These are phyloP conservation scores for Aspergillus campestris DNA, from an alignment of 495 filamentous ascomycete genomes.

Conservation along the genomic window DNA sequence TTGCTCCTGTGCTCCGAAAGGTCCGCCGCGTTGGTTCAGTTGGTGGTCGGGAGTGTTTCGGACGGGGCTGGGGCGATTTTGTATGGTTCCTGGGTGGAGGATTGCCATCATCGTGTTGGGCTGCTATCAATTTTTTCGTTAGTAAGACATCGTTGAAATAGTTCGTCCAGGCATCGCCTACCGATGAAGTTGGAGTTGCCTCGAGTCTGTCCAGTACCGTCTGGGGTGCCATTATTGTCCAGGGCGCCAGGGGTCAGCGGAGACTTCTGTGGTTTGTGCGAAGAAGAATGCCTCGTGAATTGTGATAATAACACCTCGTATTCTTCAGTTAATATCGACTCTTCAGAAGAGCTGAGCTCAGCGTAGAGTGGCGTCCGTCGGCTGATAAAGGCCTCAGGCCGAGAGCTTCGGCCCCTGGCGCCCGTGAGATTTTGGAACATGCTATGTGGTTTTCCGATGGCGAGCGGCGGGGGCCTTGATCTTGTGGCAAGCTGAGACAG, in stretches of 20 bases:
- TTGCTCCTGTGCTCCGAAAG: no score
- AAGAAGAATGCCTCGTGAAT: slow-evolving; percentile 13
- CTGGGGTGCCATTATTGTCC: no score
- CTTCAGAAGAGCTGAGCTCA: slow-evolving; percentile 8
- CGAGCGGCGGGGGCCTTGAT: neutral
- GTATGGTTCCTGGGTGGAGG: no score
- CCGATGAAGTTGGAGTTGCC: no score
- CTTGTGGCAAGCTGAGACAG: neutral
- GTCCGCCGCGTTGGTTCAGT: no score
- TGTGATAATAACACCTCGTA: slow-evolving; percentile 12
- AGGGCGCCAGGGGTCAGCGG: neutral
- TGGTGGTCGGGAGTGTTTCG: no score
- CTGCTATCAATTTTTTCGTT: no score
- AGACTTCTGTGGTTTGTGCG: slow-evolving; percentile 4
- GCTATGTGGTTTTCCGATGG: neutral
- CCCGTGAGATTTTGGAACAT: neutral
- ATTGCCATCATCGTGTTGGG: no score
- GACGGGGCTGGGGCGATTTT: no score
- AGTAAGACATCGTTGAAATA: no score
- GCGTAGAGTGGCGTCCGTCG: neutral
- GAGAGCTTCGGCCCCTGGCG: neutral
- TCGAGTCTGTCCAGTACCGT: no score
- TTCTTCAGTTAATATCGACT: slow-evolving; percentile 8
- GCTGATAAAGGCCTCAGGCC: neutral
- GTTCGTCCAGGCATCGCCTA: no score